Conservation (phyloP, 208 protist species). For the Leishmania turanica region DNA sequence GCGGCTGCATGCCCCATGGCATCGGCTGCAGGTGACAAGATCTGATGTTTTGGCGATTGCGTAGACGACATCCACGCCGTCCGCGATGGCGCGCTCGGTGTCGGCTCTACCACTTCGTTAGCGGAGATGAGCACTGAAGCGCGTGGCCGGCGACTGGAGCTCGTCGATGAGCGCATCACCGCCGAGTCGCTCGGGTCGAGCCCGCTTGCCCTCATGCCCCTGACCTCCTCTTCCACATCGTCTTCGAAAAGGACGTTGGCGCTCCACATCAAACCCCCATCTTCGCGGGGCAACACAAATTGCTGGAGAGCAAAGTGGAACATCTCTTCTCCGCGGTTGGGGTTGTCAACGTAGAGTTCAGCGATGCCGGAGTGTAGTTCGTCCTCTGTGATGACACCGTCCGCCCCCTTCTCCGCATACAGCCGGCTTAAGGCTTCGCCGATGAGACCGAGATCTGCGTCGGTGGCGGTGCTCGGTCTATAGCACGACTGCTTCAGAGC, state of each 20-base stretch:
- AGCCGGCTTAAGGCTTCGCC: slow-evolving; percentile 47
- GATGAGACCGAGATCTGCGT: slow-evolving; percentile 53
- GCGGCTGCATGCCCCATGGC: background rate
- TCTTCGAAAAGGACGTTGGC: slow-evolving; percentile 27
- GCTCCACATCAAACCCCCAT: slow-evolving; percentile 26
- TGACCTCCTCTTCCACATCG: slow-evolving; percentile 22
- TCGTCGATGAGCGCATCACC: too few relatives aligned
- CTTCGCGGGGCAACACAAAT: slow-evolving; percentile 18
- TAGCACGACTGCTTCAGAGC: background rate
- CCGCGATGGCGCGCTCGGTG: background rate
- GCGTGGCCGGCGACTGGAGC: background rate
- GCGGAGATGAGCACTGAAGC: background rate
- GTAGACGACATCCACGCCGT: background rate
- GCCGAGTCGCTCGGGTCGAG: background rate
- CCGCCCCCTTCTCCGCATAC: slow-evolving; percentile 29
- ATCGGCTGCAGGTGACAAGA: background rate
- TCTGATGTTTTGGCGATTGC: background rate
- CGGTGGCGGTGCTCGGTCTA: slow-evolving; percentile 24
- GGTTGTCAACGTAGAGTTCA: slow-evolving; percentile 40
- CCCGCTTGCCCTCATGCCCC: background rate
- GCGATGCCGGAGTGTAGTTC: slow-evolving; percentile 41
- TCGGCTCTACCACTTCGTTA: slow-evolving; percentile 1
- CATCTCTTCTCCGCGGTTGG: slow-evolving; percentile 44
- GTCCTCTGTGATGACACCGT: slow-evolving; percentile 45
- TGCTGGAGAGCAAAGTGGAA: slow-evolving; percentile 46